These are phyloP conservation scores for Sergeia podlipaevii DNA, from an alignment of 208 protist genomes.

Conservation along the genomic window DNA sequence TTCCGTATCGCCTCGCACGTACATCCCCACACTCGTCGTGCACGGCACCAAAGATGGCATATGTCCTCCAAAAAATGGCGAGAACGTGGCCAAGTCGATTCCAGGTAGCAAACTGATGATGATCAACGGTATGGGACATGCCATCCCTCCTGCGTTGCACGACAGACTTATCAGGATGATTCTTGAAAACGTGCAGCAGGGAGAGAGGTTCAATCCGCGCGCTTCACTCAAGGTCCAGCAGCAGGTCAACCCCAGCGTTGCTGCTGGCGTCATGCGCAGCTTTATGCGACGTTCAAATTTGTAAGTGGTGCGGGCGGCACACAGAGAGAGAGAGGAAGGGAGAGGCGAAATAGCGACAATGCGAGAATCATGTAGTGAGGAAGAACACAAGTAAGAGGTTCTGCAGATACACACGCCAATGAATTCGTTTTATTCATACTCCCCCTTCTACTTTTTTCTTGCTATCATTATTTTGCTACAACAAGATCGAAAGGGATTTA, in stretches of 20 bases:
- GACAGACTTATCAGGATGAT: slow-evolving; percentile 5
- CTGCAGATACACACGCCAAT: too few species aligned
- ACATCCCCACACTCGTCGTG: slow-evolving; percentile 66
- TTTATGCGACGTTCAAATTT: slow-evolving; percentile 22
- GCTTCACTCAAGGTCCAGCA: too few species aligned
- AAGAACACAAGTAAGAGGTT: too few species aligned
- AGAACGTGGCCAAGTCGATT: slow-evolving; percentile 35
- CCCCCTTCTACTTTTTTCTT: too few species aligned
- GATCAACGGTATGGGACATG: slow-evolving; percentile 63
- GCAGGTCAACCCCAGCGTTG: too few species aligned
- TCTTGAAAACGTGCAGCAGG: slow-evolving; percentile 9
- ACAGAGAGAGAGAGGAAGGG: not conserved
- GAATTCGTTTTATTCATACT: slow-evolving; percentile 20
- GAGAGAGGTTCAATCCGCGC: not conserved
- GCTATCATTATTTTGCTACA: too few species aligned
- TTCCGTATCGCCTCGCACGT: not conserved
- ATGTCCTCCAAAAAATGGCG: slow-evolving; percentile 41
- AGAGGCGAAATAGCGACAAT: too few species aligned
- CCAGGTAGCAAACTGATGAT: slow-evolving; percentile 26
- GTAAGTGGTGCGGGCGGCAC: not conserved
- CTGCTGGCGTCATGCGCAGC: not conserved
- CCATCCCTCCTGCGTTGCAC: slow-evolving; percentile 27
- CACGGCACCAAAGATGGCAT: slow-evolving; percentile 63
- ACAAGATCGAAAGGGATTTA: too few species aligned
- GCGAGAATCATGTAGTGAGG: too few species aligned